Percentiles rank a stretch among this genome's conserved stretches.
These are phyloP conservation scores for Pythium plurisporium DNA, from an alignment of 352 stramenopile genomes.

Conservation along the genomic window DNA sequence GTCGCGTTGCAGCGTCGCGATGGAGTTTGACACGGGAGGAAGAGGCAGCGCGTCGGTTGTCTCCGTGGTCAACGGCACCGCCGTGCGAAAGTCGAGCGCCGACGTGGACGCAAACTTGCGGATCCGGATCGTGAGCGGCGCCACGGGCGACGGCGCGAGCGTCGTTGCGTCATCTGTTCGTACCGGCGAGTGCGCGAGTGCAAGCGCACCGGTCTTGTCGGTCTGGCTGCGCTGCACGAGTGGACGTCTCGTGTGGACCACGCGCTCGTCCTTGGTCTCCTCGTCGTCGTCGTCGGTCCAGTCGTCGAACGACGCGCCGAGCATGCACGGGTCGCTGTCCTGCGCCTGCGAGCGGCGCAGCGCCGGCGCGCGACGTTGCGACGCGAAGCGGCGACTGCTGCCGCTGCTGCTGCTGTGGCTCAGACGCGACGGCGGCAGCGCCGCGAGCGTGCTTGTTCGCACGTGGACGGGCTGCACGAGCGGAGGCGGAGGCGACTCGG, in stretches of 20 bases:
- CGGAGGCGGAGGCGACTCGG: neutral
- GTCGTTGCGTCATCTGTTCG: no score
- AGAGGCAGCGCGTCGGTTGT: neutral
- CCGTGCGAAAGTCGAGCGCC: neutral
- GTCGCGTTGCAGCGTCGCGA: neutral
- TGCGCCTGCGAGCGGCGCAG: constrained; percentile 9
- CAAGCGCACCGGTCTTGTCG: neutral
- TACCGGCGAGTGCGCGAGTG: no score
- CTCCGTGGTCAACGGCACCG: neutral
- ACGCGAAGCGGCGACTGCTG: neutral
- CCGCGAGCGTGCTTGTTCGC: constrained; percentile 3
- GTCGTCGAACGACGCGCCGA: constrained; percentile 9
- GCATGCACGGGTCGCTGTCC: constrained; percentile 17
- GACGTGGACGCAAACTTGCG: constrained; percentile 16
- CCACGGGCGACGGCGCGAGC: neutral
- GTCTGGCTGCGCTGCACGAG: constrained; percentile 12
- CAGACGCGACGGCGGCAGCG: neutral
- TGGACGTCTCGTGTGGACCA: neutral
- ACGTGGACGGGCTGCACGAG: constrained; percentile 2
- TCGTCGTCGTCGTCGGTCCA: constrained; percentile 19
- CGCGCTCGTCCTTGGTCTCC: neutral
- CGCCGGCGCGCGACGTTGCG: neutral
- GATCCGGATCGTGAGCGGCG: constrained; percentile 14
- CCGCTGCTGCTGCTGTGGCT: neutral
- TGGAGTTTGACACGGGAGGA: neutral